Evolutionary conservation across 129 eudicot species (phyloP), one percentile per base, ranked within the genome.

Genomic region (Arctium lappa): DNA sequence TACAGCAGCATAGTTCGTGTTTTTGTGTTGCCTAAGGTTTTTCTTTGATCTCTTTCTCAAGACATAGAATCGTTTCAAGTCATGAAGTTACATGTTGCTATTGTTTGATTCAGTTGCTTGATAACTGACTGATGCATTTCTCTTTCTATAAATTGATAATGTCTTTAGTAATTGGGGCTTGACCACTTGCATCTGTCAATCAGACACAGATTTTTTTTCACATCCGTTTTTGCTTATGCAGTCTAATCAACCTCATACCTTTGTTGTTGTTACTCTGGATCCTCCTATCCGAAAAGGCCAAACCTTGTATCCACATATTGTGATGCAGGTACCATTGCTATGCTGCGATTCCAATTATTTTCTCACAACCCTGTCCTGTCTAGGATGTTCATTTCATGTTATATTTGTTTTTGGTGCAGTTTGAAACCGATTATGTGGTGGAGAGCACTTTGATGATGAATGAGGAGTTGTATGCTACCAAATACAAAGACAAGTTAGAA

Each of bases 231-330:
- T 73, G 60, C 29, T 82, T 78, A 27, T 88, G 90, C 94, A 96
- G 99, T 90, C 95, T 73, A 93, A 93, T 87, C 97, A 91, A 81
- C 98, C 98, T 18, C 98, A 93, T 86, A 96, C 98, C 12, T 93
- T 96, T 84, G 97, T 96, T 53, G 94, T 96, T 76, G 89, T 93
- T 39, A 93, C 98, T 80, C 90, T 93, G 85, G 99, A 96, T 62
- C 99, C 98, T 9, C 99, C 99, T 29, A 96, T 96, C 72, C 92
- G 97, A 74, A 96, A 96, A 81, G 99, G 99, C 72, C 97, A 96
- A 89, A 96, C 99, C 8, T 44, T 96, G 84, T 96, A 96, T 84
- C 99, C 99, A 46, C 99, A 96, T 81, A 96, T 96, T 69, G 98
- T 96, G 80, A 81, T 93, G 90, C 99, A 96, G 99, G 99, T 96